phyloP scores from a whole-genome alignment of 352 stramenopile species.

The Pythium guiyangense region DNA sequence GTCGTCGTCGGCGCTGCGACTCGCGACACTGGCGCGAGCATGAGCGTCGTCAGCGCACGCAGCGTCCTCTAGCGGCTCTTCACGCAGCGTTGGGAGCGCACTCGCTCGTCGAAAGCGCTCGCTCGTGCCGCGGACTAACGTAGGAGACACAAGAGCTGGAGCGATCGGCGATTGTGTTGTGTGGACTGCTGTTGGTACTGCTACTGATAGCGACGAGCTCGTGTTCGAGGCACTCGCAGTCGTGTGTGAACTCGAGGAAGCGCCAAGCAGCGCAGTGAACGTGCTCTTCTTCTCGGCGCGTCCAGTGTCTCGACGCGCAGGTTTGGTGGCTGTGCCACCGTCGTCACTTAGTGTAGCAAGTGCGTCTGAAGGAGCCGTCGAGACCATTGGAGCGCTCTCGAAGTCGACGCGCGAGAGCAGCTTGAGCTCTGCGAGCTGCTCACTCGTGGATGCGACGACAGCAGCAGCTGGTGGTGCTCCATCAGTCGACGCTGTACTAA shows the following conservation, averaged over 20 bases:
- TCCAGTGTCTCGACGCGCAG: background rate
- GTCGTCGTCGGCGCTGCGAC: background rate
- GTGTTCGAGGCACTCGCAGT: background rate
- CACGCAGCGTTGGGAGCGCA: slow-evolving; percentile 5
- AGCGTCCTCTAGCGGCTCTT: slow-evolving; percentile 8
- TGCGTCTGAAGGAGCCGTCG: background rate
- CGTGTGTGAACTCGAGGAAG: background rate
- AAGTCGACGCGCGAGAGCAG: slow-evolving; percentile 1
- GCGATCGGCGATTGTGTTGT: no score
- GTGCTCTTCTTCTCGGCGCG: slow-evolving; percentile 9
- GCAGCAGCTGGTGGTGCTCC: no score
- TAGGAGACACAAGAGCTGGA: no score
- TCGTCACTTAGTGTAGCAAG: background rate
- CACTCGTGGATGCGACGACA: background rate
- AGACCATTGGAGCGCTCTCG: background rate
- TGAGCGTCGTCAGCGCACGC: background rate
- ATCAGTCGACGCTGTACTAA: background rate
- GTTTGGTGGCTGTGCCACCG: background rate
- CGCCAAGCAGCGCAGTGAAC: slow-evolving; percentile 6
- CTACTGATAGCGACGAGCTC: background rate
- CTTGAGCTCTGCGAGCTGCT: slow-evolving; percentile 5
- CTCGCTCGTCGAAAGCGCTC: slow-evolving; percentile 9
- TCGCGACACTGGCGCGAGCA: background rate
- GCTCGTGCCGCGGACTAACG: background rate
- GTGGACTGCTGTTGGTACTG: no score